Evolutionary conservation across 208 protist species (phyloP).

Genomic region (Acanthamoeba castellanii): DNA sequence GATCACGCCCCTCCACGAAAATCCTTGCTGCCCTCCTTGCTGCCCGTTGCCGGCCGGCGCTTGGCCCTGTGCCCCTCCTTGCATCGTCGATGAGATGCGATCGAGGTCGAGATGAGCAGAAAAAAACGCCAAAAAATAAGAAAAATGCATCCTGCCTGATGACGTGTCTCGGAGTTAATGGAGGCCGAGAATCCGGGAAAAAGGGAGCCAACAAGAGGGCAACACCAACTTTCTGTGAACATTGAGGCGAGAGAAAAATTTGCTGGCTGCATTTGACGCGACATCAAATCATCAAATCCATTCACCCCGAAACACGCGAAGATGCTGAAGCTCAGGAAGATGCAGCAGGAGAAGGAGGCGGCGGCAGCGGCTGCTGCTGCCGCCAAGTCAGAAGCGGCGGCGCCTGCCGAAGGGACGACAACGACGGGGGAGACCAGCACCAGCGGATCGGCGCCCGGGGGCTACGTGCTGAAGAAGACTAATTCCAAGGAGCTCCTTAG

Average conservation of each 20-base stretch:
- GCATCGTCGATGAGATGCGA: background rate
- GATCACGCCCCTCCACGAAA: constrained; percentile 28
- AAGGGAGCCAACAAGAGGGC: background rate
- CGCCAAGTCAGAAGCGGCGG: background rate
- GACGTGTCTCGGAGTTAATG: too few species aligned
- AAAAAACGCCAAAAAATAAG: background rate
- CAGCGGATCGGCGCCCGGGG: constrained; percentile 6
- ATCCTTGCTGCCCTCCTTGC: constrained; percentile 14
- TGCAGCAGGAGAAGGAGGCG: constrained; percentile 70
- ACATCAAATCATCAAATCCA: background rate
- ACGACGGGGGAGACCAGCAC: background rate
- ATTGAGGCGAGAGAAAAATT: background rate
- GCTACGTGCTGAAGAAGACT: constrained; percentile 67
- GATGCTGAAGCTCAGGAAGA: constrained; percentile 65
- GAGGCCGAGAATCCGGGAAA: background rate
- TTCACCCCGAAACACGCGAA: background rate
- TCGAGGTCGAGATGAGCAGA: background rate
- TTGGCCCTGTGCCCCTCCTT: background rate
- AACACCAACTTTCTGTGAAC: background rate
- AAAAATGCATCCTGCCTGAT: background rate
- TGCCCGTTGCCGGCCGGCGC: background rate
- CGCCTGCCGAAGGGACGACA: background rate
- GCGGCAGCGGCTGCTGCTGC: background rate
- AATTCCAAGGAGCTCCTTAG: constrained; percentile 66
- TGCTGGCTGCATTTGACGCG: background rate